Conservation (phyloP, 768 basidiomycete species). For the Russula vinacea region DNA sequence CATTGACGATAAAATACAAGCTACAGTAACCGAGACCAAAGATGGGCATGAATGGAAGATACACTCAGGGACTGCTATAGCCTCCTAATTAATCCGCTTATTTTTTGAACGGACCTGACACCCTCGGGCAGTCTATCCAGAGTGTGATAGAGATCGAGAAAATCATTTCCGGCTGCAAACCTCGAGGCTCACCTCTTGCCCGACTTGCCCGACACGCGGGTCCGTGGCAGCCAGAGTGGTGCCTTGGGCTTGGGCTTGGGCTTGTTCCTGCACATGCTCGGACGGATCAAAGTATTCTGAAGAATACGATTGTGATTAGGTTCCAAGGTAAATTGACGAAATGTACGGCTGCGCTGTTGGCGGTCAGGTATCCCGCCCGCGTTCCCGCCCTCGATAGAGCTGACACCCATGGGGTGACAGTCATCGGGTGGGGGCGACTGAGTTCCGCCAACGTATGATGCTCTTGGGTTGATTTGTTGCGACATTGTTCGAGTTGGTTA, state of each 20-base stretch:
- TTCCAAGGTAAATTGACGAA: not conserved
- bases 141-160: too few relatives aligned
- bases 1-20: not conserved
- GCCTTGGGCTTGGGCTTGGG: slow-evolving; percentile 3
- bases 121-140: slow-evolving; percentile 14
- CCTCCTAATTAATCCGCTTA: not conserved
- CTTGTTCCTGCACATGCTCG: slow-evolving; percentile 11
- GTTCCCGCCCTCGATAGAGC: slow-evolving; percentile 26
- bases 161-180: too few relatives aligned
- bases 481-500: slow-evolving; percentile 8
- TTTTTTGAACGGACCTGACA: slow-evolving; percentile 19
- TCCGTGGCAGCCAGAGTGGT: not conserved
- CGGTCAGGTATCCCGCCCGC: slow-evolving; percentile 27
- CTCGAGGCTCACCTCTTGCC: slow-evolving; percentile 8
- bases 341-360: slow-evolving; percentile 27
- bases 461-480: not conserved
- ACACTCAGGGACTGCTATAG: not conserved
- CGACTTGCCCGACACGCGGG: not conserved
- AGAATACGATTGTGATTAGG: slow-evolving; percentile 4
- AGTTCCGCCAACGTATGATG: slow-evolving; percentile 13
- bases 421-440: slow-evolving; percentile 29
- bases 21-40: not conserved
- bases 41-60: not conserved
- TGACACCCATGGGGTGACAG: slow-evolving; percentile 25
- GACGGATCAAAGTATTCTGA: slow-evolving; percentile 25